Percentiles rank a stretch among this genome's conserved stretches.
Evolutionary conservation across 163 green algal species (phyloP).

Genomic region (Scenedesmus sp.): DNA sequence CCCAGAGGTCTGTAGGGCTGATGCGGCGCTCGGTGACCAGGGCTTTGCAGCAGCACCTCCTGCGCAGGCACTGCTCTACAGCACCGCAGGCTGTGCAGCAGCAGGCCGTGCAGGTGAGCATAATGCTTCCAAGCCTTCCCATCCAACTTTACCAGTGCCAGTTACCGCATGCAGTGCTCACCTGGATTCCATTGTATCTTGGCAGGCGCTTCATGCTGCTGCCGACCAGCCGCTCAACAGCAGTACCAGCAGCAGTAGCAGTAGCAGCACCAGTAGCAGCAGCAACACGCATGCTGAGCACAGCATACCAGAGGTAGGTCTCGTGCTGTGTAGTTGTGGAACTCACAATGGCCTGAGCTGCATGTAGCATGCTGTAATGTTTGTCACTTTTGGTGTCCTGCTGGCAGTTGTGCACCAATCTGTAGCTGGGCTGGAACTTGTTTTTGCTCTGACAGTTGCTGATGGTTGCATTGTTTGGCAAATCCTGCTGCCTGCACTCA

Average conservation of each 20-base stretch:
- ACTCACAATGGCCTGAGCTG: background rate
- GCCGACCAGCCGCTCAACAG: background rate
- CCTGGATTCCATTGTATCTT: background rate
- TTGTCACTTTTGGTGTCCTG: background rate
- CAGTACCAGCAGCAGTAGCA: conserved; percentile 21
- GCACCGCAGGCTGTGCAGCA: conserved; percentile 1
- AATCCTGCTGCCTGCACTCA: background rate
- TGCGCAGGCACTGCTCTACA: conserved; percentile 10
- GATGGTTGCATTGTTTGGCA: background rate
- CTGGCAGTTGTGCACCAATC: too few species aligned
- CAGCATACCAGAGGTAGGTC: background rate
- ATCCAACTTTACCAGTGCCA: background rate
- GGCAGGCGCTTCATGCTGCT: background rate
- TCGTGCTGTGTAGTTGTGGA: background rate
- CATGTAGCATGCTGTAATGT: background rate
- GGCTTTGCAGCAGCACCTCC: conserved; percentile 8
- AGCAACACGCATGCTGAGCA: background rate
- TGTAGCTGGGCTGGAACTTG: background rate
- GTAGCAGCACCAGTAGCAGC: background rate
- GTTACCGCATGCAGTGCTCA: background rate
- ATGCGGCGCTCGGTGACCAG: background rate
- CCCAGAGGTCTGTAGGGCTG: background rate
- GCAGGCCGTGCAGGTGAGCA: background rate
- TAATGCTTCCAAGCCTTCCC: background rate
- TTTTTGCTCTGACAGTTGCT: background rate